Evolutionary conservation across 2,329 filamentous ascomycete genomes (phyloP).

Genomic region (Graphilbum sp.): DNA sequence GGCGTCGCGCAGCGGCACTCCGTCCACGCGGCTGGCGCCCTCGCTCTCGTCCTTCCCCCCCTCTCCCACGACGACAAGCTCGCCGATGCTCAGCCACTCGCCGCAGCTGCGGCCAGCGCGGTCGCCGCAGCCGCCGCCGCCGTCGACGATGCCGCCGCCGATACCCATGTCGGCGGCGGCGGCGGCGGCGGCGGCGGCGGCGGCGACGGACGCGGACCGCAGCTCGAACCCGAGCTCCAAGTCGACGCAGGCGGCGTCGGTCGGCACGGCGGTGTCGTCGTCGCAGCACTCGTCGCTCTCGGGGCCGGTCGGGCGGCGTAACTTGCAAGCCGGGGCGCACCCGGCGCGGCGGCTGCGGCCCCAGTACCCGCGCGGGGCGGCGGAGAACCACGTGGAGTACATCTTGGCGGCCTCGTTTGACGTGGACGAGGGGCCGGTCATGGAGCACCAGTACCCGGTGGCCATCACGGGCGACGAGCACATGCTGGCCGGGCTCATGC

Average conservation of each 20-base stretch:
- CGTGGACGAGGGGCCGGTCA: constrained; percentile 86
- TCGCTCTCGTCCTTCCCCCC: constrained; percentile 27
- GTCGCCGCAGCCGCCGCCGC: constrained; percentile 39
- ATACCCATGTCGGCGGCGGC: constrained; percentile 18
- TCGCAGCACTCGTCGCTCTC: constrained; percentile 46
- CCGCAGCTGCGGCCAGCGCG: constrained; percentile 26
- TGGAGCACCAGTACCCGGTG: constrained; percentile 95
- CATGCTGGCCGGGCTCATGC: constrained; percentile 96
- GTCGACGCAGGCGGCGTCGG: constrained; percentile 39
- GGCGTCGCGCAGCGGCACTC: neutral
- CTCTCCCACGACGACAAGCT: constrained; percentile 34
- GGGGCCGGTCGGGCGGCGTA: constrained; percentile 18
- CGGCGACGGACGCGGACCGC: constrained; percentile 33
- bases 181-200: constrained; percentile 1
- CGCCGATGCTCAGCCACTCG: constrained; percentile 38
- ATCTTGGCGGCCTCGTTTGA: constrained; percentile 96
- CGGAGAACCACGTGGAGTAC: constrained; percentile 94
- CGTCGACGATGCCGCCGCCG: constrained; percentile 29
- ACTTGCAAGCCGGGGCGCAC: constrained; percentile 32
- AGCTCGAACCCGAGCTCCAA: constrained; percentile 42
- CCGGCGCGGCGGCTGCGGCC: constrained; percentile 46
- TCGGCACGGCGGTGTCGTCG: constrained; percentile 35
- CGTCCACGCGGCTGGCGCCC: neutral
- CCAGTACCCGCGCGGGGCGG: constrained; percentile 57
- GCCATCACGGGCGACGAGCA: constrained; percentile 94